Evolutionary conservation across 805 yeast species (phyloP), one percentile per base, ranked within the genome.

Genomic region (Jamesozyma lodderae): DNA sequence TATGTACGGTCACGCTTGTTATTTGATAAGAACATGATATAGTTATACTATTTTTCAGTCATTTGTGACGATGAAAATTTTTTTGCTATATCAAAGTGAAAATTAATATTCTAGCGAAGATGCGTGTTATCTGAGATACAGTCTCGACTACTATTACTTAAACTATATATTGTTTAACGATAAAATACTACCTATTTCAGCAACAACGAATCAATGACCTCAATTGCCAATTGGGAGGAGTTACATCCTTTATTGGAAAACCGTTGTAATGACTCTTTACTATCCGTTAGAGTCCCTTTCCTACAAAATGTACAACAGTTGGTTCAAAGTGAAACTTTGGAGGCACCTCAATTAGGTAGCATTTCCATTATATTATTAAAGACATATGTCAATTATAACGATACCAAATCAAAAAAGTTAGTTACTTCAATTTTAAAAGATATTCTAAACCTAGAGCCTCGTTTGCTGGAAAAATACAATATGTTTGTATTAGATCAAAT

Each of bases 301-400:
- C 48, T 57, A 35, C 38, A 53, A 33, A 44, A 47, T 30, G 17
- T 56, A 28, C 47, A 34, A 25, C 40, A 43, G 38, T 40, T 51
- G 16, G 41, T 58, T 20, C 33, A 46, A 27, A 31, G 37, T 25
- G 49, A 45, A 31, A 42, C 38, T 16, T 35, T 46, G 30, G 53
- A 46, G 38, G 39, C 43, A 20, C 40, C 44, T 15, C 51, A 49
- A 47, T 48, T 64, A 28, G 48, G 53, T 16, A 49, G 52, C 33
- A 50, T 66, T 6, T 59, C 68, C 4, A 26, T 54, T 6, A 50
- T 46, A 13, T 53, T 77, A 33, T 59, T 78, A 44, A 64, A 64
- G 33, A 70, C 79, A 3, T 77, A 64, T 55, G 57, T 60, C 33
- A 66, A 65, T 48, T 76, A 75, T 43, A 71, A 66, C 44, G 83